Base-by-base conservation (phyloP, 2,329 filamentous ascomycete species). In the Claviceps purpurea region DNA sequence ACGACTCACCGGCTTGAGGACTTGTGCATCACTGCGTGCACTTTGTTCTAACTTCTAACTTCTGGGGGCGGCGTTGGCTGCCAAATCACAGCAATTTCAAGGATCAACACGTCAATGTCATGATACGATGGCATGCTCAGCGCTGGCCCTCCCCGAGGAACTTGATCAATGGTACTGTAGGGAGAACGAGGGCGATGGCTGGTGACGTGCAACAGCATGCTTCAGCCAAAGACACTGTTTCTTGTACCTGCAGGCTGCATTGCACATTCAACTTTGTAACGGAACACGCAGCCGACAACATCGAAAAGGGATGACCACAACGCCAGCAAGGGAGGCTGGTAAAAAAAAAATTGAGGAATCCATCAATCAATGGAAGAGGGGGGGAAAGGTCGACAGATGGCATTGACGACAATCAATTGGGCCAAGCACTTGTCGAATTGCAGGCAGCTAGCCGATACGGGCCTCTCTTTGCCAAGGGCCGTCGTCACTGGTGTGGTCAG, bases 81-180 rank as follows among this genome's bases (percentile, higher is more conserved):
- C 43, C 24, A 53, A 47, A 55, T 55, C 53, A 55, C 41, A 50
- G 46, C 26, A 44, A 49, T 53, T 51, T 49, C 51, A 55, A 51
- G 51, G 52, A 46, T 51, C 44, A 44, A 34, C 10, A 34, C 30
- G 30, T 34, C 30, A 11, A 34, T 34, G 16, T 6, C 16, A 26
- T 10, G 10, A 37, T 11, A 37, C 30, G 34, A 46, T 20, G 45
- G 45, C 8, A 6, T 47, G 45, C 26, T 7, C 30, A 38, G 45
- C 39, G 34, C 24, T 37, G 38, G 30, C 13, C 34, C 26, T 34
- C 30, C 30, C 30, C 10, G 30, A 34, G 10, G 3, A 34, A 0
- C 30, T 34, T 34, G 30, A 34, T 34, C 10, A 34, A 34, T 11
- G 30, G 30, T 34, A 34, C 30, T 34, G 30, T 34, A 34, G 30